Evolutionary conservation across 139 green algal species (phyloP).

Genomic region (Haematococcus sp.): DNA sequence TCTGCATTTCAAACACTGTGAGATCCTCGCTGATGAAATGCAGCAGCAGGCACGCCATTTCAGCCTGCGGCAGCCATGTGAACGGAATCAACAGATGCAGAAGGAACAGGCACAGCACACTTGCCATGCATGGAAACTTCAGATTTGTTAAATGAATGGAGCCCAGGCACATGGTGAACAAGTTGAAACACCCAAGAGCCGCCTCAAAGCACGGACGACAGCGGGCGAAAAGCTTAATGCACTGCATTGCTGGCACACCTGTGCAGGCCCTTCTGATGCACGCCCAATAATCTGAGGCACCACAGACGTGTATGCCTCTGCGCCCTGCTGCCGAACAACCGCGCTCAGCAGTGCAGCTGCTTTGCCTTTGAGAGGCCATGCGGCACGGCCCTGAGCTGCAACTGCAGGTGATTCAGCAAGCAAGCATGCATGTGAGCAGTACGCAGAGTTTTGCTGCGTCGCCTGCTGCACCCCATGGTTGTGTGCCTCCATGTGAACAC

Average conservation of each 20-base stretch:
- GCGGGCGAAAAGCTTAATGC: background rate
- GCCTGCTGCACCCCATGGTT: no score
- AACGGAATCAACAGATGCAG: background rate
- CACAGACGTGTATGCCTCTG: constrained; percentile 44
- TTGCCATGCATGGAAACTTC: no score
- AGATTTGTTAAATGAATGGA: no score
- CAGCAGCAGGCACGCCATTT: constrained; percentile 67
- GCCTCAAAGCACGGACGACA: no score
- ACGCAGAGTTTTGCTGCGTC: no score
- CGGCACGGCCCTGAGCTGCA: constrained; percentile 17
- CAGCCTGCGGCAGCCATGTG: constrained; percentile 24
- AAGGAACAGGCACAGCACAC: no score
- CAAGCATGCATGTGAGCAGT: no score
- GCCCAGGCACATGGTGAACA: no score
- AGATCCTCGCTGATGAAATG: constrained; percentile 76
- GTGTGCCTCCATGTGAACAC: background rate
- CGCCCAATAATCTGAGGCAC: constrained; percentile 65
- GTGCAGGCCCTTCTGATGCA: constrained; percentile 41
- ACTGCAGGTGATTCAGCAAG: constrained; percentile 23
- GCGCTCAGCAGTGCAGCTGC: constrained; percentile 69
- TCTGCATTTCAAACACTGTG: constrained; percentile 52
- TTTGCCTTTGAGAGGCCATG: constrained; percentile 66
- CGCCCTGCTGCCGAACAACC: constrained; percentile 65
- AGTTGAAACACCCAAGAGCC: no score
- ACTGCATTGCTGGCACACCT: constrained; percentile 16